Percentiles rank a stretch among this genome's conserved stretches.
phyloP scores from a whole-genome alignment of 2,329 filamentous ascomycete genomes.

The Trichoderma citrinoviride region DNA sequence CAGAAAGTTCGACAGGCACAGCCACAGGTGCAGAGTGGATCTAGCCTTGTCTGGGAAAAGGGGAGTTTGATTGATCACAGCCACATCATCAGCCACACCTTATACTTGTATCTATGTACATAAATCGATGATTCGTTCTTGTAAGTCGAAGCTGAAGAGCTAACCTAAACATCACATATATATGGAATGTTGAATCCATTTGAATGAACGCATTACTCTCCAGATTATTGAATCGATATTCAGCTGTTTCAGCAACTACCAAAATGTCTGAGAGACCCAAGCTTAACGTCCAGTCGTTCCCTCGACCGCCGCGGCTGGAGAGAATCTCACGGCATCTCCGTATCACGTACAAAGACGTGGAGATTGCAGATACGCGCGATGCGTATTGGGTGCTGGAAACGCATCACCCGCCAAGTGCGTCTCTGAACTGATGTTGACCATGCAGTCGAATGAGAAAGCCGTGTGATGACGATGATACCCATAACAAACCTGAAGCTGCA shows the following conservation, averaged over 20 bases:
- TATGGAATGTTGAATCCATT: no score
- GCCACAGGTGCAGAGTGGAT: not conserved
- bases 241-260: not conserved
- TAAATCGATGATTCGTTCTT: not conserved
- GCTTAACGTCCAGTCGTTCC: constrained; percentile 57
- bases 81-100: not conserved
- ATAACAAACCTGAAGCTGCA: not conserved
- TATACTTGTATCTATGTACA: no score
- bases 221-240: not conserved
- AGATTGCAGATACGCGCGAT: constrained; percentile 57
- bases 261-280: constrained; percentile 40
- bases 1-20: constrained; percentile 12
- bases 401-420: constrained; percentile 58
- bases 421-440: not conserved
- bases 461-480: not conserved
- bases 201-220: not conserved
- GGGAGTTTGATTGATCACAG: not conserved
- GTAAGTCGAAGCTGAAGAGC: not conserved
- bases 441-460: not conserved
- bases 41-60: not conserved
- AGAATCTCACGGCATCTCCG: constrained; percentile 52
- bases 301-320: constrained; percentile 57
- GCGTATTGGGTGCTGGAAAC: constrained; percentile 63
- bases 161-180: no score
- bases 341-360: constrained; percentile 53